Percentiles rank a stretch among this genome's conserved stretches.
Evolutionary conservation across 495 filamentous ascomycete species (phyloP).

Genomic region (Aspergillus ellipticus): DNA sequence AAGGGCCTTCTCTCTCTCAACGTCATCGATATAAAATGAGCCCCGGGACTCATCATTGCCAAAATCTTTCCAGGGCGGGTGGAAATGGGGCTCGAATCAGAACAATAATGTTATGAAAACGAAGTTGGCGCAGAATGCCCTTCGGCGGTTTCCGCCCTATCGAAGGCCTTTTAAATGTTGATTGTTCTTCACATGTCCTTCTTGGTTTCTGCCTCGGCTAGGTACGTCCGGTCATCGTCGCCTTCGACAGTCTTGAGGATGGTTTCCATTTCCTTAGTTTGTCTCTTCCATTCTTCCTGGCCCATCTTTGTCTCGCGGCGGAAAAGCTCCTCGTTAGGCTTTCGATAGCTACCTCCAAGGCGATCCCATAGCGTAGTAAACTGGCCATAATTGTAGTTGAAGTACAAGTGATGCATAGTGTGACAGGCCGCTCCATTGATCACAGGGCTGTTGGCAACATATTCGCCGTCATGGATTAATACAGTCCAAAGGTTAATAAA

Average conservation of each 20-base stretch:
- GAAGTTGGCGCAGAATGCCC: background rate
- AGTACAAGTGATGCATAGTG: slow-evolving; percentile 95
- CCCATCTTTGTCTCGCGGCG: slow-evolving; percentile 85
- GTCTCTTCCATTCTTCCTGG: slow-evolving; percentile 72
- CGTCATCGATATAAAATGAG: background rate
- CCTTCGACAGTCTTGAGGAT: slow-evolving; percentile 83
- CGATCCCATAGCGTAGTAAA: slow-evolving; percentile 96
- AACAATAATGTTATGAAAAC: background rate
- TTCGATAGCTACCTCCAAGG: slow-evolving; percentile 80
- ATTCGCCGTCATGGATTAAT: slow-evolving; percentile 97
- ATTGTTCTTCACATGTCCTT: slow-evolving; percentile 31
- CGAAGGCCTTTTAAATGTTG: background rate
- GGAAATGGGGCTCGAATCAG: background rate
- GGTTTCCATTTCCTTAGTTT: slow-evolving; percentile 81
- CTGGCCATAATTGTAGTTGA: slow-evolving; percentile 98
- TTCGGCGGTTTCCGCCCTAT: background rate
- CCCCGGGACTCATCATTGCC: background rate
- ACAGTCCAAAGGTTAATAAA: slow-evolving; percentile 98
- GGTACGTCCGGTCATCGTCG: slow-evolving; percentile 75
- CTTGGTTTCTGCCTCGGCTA: slow-evolving; percentile 39
- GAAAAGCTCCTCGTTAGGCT: slow-evolving; percentile 86
- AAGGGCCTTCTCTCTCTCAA: too few relatives aligned
- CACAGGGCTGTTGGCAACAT: slow-evolving; percentile 79
- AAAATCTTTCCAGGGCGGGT: background rate
- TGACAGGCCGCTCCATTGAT: slow-evolving; percentile 97